Conservation (phyloP, 2,329 filamentous ascomycete genomes). For the Aspergillus cejpii region DNA sequence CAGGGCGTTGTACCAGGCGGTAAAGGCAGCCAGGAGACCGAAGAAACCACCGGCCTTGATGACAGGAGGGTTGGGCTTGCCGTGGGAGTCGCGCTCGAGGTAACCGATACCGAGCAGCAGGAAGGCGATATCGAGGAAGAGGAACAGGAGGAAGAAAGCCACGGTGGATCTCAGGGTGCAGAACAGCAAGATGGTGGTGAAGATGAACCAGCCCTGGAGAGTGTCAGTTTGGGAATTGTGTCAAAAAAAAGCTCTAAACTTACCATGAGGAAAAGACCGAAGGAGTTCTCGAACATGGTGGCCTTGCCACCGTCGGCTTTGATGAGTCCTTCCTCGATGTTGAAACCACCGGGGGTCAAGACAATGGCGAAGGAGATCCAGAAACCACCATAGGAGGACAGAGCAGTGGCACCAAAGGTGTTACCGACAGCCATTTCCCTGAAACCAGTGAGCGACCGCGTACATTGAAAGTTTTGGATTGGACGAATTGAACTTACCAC, state of each 20-base stretch:
- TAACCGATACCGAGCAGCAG: conserved; percentile 63
- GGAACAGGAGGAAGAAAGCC: conserved; percentile 71
- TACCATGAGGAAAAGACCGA: conserved; percentile 67
- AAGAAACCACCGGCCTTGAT: conserved; percentile 70
- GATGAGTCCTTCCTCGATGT: conserved; percentile 45
- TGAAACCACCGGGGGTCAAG: conserved; percentile 60
- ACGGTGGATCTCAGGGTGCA: conserved; percentile 71
- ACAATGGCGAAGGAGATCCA: conserved; percentile 72
- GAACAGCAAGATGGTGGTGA: conserved; percentile 66
- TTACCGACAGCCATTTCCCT: conserved; percentile 86
- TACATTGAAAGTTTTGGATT: background rate
- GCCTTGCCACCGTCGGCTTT: conserved; percentile 20
- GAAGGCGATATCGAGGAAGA: conserved; percentile 69
- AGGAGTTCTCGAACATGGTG: conserved; percentile 50
- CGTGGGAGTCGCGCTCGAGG: conserved; percentile 46
- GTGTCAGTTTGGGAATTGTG: conserved; percentile 6
- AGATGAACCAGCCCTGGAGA: conserved; percentile 71
- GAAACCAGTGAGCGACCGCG: conserved; percentile 3
- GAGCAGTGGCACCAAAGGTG: conserved; percentile 74
- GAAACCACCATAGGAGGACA: conserved; percentile 78
- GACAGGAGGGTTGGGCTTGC: conserved; percentile 43
- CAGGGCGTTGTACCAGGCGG: conserved; percentile 82
- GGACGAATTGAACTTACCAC: conserved; percentile 54
- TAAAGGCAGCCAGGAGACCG: conserved; percentile 71
- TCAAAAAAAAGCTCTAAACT: conserved; percentile 13